Base-by-base conservation (phyloP, 2,329 filamentous ascomycete genomes). In the Ophiosphaerella herpotricha region DNA sequence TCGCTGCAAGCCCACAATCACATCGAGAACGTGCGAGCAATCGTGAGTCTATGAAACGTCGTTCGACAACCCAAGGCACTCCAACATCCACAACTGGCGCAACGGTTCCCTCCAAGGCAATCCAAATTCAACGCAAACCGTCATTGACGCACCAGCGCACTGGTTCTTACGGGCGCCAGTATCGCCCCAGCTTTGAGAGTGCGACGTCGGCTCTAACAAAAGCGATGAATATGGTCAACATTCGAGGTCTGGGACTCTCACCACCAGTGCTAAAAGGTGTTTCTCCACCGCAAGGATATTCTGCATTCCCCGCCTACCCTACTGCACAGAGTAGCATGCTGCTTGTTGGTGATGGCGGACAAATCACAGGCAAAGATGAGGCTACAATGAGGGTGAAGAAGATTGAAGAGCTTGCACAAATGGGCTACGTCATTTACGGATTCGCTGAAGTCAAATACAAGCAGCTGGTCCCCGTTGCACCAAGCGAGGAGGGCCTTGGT, bases 401-500 rank as follows among this genome's bases (percentile, higher is more conserved):
- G 38, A 91, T 97, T 49, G 93, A 99, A 71, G 92, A 97, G 63
- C 88, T 90, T 57, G 94, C 94, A 1, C 94, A 91, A 29, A 83
- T 92, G 34, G 97, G 92, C 68, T 92, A 99, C 71, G 94, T 97
- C 39, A 92, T 99, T 2, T 99, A 92, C 71, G 92, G 93, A 3
- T 97, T 99, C 74, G 94, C 94, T 5, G 93, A 99, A 75, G 93
- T 99, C 68, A 99, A 99, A 74, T 97, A 95, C 75, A 94, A 95
- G 74, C 94, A 99, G 73, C 82, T 99, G n/a, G 85, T 97, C 42
- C 94, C 94, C 3, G 78, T 94, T 38, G 86, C 90, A 1, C 94
- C 93, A 1, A 83, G 82, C 58, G 85, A 90, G 41, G 85, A 88
- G 59, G 85, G 85, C 5, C 80, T 91, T 4, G 86, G 87, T 6